Evolutionary conservation across 306 rosid species (phyloP), one percentile per base, ranked within the genome.

Genomic region (Sesbania bispinosa): DNA sequence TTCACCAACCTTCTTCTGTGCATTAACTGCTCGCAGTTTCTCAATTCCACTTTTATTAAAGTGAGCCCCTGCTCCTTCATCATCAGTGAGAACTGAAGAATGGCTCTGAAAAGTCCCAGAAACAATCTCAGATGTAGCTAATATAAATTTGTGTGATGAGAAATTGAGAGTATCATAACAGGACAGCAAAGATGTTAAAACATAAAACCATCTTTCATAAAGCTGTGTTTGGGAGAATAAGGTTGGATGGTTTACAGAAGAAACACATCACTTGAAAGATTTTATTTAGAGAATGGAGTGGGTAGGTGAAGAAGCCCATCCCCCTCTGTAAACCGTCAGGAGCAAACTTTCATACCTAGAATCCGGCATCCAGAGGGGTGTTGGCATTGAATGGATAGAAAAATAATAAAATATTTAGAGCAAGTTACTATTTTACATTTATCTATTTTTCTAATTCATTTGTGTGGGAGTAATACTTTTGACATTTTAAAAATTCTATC

Each of bases 11-110:
- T 88, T 88, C 62, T 82, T 89, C 58, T 81, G 90, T 8, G 88
- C 69, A 85, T 73, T 78, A 72, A 73, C 86, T 38, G 88, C 45
- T 67, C 70, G 85, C 52, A 59, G 75, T 54, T 84, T 88, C 81
- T 81, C 93, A 61, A 26, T 65, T 76, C 86, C 92, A 80, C 52
- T 75, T 76, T 79, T 82, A 67, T 81, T 74, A 57, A 80, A 58
- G 53, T 54, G 77, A 67, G 76, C 80, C 73, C 80, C 85, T 87
- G 69, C 82, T 64, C 91, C 96, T 77, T 91, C 95, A 74, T 95
- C 99, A 68, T 91, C 95, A 2, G 95, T 91, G 64, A 91, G 81
- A 76, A 91, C 88, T 10, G 95, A 94, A 53, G 99, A 90, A 29
- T 89, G 96, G 80, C 97, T 95, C 97, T 94, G 88, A 72, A 84